phyloP scores from a whole-genome alignment of 1,284 basidiomycete species.

The Microbotryum lychnidis-dioicae region DNA sequence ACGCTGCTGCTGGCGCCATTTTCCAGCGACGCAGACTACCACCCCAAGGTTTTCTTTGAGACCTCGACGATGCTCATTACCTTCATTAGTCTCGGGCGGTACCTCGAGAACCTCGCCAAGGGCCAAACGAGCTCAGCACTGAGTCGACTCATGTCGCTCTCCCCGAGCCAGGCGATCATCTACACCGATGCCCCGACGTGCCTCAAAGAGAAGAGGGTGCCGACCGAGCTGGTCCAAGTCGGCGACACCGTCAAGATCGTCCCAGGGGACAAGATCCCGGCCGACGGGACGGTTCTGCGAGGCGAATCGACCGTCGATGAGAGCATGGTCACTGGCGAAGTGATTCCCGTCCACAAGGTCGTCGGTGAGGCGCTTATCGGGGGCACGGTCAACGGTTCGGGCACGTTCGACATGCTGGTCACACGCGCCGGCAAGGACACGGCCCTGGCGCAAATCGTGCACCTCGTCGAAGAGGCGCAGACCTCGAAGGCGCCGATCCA shows the following conservation, averaged over 20 bases:
- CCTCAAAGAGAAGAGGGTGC: conserved; percentile 76
- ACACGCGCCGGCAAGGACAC: conserved; percentile 94
- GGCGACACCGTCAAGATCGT: conserved; percentile 90
- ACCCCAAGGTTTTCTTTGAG: conserved; percentile 91
- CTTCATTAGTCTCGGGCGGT: conserved; percentile 91
- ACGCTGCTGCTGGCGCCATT: conserved; percentile 60
- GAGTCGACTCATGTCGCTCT: conserved; percentile 88
- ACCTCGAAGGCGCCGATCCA: conserved; percentile 97
- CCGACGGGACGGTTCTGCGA: conserved; percentile 80
- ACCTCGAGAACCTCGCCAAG: conserved; percentile 92
- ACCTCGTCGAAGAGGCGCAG: conserved; percentile 94
- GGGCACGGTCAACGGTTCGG: conserved; percentile 91
- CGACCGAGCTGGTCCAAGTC: conserved; percentile 89
- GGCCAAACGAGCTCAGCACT: conserved; percentile 93
- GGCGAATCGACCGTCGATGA: conserved; percentile 89
- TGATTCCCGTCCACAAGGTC: conserved; percentile 78
- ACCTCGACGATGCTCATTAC: conserved; percentile 98
- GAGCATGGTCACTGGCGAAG: conserved; percentile 94
- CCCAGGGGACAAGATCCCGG: conserved; percentile 92
- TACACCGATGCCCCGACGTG: conserved; percentile 73
- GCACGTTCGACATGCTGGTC: conserved; percentile 91
- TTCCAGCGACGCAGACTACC: conserved; percentile 55
- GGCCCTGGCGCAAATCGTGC: conserved; percentile 89
- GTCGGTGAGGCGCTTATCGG: conserved; percentile 80
- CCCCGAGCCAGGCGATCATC: conserved; percentile 90